Conservation (phyloP, 176 grass and related monocot genomes). For the Guadua angustifolia region DNA sequence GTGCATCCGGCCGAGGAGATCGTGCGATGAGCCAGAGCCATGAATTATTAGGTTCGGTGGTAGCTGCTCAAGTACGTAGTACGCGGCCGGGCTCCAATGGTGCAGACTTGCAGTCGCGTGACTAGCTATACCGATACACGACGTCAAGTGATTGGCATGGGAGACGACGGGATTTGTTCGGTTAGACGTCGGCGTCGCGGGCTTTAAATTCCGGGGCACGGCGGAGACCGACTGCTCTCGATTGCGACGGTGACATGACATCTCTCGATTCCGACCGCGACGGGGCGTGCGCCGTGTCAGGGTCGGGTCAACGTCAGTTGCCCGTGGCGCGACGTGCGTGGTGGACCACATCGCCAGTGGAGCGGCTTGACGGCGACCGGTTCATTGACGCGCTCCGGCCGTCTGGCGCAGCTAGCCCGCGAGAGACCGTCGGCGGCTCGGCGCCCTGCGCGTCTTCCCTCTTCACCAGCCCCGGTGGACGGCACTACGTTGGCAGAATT, state of each 20-base stretch:
- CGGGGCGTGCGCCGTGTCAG: constrained; percentile 14
- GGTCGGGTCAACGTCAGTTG: not conserved
- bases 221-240: constrained; percentile 30
- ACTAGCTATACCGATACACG: not conserved
- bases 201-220: constrained; percentile 40
- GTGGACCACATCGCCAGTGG: not conserved
- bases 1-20: not conserved
- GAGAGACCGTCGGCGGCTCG: not conserved
- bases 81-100: not conserved
- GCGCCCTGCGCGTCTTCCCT: not conserved
- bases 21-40: not conserved
- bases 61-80: not conserved
- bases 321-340: constrained; percentile 25
- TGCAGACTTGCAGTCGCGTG: not conserved
- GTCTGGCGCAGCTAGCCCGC: not conserved
- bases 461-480: not conserved
- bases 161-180: constrained; percentile 17
- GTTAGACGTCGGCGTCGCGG: constrained; percentile 53
- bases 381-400: not conserved
- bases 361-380: not conserved
- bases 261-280: constrained; percentile 43
- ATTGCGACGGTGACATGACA: constrained; percentile 50
- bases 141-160: constrained; percentile 9
- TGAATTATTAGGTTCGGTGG: constrained; percentile 18
- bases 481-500: not conserved